Base-by-base conservation (phyloP, 192 early-diverging fungal genomes). In the Mortierella alpina region DNA sequence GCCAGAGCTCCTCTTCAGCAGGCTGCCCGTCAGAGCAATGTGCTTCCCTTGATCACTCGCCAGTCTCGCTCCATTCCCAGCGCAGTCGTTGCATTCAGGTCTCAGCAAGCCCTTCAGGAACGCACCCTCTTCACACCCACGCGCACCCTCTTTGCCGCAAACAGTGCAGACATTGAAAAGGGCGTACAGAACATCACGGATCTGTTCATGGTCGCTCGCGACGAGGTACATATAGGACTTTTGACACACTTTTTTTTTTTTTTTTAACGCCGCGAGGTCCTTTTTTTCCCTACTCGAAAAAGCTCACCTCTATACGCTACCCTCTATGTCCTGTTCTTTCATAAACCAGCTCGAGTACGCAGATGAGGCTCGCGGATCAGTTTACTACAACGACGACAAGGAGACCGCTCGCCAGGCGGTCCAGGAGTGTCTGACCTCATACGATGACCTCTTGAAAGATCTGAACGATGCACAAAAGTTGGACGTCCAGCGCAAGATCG, bases 291-390 rank as follows among this genome's bases (percentile, higher is more conserved):
- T 17, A 22, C 7, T 41, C 11, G 7, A 59, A 13, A 17, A 59
- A 7, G 1, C 45, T 46, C 61, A 63, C n/a, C 7, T 0, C 44
- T 0, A 31, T 31, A 31, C 31, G 31, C 31, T 31, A 31, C 3
- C 31, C 31, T 31, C 31, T 31, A n/a, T 5, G 10, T 53, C n/a
- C 22, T 20, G 64, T 7, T 6, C 12, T 1, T 0, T 40, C 41
- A 17, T 42, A 40, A 47, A 13, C 1, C 59, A 80, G 77, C 54
- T 80, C 44, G 77, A 80, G 11, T 84, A 81, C 62, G 83, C 83
- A 63, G 83, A 84, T 42, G 83, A 84, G 41, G 77, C 83, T 4
- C 77, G 83, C 54, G 83, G 83, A 72, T 75, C 83, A 5, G 77
- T 80, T 3, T 84, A 84, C 40, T 84, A 84, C 59, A 81, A 79